Conservation (phyloP, 306 rosid species). For the Inga laurina region DNA sequence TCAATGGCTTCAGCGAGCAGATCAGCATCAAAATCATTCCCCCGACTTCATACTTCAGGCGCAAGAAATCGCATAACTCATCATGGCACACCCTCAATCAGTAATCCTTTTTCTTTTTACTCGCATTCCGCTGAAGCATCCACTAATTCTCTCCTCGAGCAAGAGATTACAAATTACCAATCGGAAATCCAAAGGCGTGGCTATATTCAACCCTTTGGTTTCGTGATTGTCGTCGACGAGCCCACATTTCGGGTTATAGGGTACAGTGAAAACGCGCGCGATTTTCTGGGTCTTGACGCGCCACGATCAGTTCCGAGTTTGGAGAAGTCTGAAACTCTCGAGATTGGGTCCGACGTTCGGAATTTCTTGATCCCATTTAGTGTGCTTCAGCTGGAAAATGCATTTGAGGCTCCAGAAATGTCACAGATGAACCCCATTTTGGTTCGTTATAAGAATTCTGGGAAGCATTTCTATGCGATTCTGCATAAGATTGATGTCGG, state of each 20-base stretch:
- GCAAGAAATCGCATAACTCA: constrained; percentile 31
- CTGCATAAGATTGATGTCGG: constrained; percentile 86
- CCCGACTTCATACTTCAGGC: constrained; percentile 43
- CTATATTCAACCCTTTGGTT: constrained; percentile 82
- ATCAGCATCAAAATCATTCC: not conserved
- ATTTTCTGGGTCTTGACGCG: constrained; percentile 60
- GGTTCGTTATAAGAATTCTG: constrained; percentile 70
- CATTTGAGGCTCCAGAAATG: constrained; percentile 76
- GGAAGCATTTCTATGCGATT: constrained; percentile 82
- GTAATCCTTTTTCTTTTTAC: constrained; percentile 39
- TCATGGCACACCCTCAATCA: constrained; percentile 39
- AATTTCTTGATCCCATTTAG: constrained; percentile 58
- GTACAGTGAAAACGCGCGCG: constrained; percentile 73
- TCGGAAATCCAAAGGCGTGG: constrained; percentile 78
- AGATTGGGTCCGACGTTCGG: constrained; percentile 66
- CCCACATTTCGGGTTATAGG: constrained; percentile 51
- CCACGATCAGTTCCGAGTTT: constrained; percentile 73
- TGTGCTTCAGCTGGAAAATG: constrained; percentile 56
- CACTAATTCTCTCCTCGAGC: constrained; percentile 50
- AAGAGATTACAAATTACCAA: constrained; percentile 71
- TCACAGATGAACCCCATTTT: constrained; percentile 75
- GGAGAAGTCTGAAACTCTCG: constrained; percentile 40
- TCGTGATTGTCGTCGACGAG: constrained; percentile 66
- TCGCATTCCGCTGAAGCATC: constrained; percentile 42
- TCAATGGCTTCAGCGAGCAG: constrained; percentile 51